Evolutionary conservation across 495 filamentous ascomycete species (phyloP), one percentile per base, ranked within the genome.

Genomic region (Penicillium cinerascens): DNA sequence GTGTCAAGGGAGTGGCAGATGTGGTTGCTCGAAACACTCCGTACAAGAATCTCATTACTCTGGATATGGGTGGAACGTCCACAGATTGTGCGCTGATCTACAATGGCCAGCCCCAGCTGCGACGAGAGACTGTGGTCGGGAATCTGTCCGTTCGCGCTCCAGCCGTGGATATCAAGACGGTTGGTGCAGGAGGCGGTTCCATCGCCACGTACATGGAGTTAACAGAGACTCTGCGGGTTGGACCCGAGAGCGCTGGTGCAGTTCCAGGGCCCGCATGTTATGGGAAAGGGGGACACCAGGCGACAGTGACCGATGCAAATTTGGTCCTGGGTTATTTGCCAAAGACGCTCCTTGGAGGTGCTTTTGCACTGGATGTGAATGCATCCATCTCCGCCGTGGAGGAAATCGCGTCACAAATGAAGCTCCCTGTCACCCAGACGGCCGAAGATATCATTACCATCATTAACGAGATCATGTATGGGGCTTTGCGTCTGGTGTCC

Each of bases 61-160:
- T 80, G 10, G 77, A 80, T 43, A 78, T 80, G 75, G 76, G 77
- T 9, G 77, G 76, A 5, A 80, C 77, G 0, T 76, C 71, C 0
- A 80, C 76, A 0, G 77, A 80, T 42, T 71, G 72, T 44, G 75
- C 77, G 0, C 54, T 78, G 5, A 75, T 79, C 20, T 69, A 76
- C 13, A 60, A 76, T 13, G 72, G 72, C 3, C 64, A 72, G 43
- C 75, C 72, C n/a, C 73, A 66, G 9, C 55, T 79, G 7, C 71
- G 76, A 36, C 68, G 76, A 6, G 75, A 78, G 47, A 80, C 76
- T 0, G 68, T 72, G 0, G 67, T 78, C 1, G 75, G 64, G 1
- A 61, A 71, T 20, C 61, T 78, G 3, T 67, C 75, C n/a, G 75
- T 80, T 23, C 72, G 71, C 10, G 60, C 74, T 0, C 77, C 77